Percentiles rank a stretch among this genome's conserved stretches.
Evolutionary conservation across 495 filamentous ascomycete species (phyloP).

Genomic region (Tricharina praecox): DNA sequence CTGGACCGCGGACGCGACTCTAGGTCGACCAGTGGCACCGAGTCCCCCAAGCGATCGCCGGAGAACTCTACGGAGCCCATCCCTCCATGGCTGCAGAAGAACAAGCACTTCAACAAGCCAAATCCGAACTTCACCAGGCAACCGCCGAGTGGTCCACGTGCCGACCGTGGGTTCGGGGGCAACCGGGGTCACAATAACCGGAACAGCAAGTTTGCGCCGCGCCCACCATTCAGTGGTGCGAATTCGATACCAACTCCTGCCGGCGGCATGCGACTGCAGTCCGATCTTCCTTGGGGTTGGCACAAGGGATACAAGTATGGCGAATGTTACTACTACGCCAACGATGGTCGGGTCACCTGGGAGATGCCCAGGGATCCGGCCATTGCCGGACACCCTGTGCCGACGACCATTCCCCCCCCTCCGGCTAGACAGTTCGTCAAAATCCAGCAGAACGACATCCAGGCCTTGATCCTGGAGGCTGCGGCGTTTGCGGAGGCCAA

Average conservation of each 20-base stretch:
- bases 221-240: not conserved
- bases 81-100: slow-evolving; percentile 1
- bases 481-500: not conserved
- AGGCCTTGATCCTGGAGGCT: not conserved
- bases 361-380: slow-evolving; percentile 20
- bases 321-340: slow-evolving; percentile 21
- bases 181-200: not conserved
- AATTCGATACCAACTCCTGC: slow-evolving; percentile 11
- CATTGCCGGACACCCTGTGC: slow-evolving; percentile 7
- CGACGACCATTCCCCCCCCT: slow-evolving; percentile 13
- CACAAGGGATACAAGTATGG: slow-evolving; percentile 13
- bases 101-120: slow-evolving; percentile 4
- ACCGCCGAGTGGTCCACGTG: slow-evolving; percentile 20
- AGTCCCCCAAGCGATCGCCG: slow-evolving; percentile 3
- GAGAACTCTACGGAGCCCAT: not conserved
- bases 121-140: slow-evolving; percentile 16
- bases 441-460: not conserved
- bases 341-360: slow-evolving; percentile 22
- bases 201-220: not conserved
- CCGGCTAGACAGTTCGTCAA: too few relatives aligned
- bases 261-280: too few relatives aligned
- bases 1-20: slow-evolving; percentile 20
- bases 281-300: slow-evolving; percentile 25
- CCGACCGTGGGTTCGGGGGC: slow-evolving; percentile 7
- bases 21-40: slow-evolving; percentile 9